Conservation (phyloP, 2,329 filamentous ascomycete species). For the Hypoxylon sp. region DNA sequence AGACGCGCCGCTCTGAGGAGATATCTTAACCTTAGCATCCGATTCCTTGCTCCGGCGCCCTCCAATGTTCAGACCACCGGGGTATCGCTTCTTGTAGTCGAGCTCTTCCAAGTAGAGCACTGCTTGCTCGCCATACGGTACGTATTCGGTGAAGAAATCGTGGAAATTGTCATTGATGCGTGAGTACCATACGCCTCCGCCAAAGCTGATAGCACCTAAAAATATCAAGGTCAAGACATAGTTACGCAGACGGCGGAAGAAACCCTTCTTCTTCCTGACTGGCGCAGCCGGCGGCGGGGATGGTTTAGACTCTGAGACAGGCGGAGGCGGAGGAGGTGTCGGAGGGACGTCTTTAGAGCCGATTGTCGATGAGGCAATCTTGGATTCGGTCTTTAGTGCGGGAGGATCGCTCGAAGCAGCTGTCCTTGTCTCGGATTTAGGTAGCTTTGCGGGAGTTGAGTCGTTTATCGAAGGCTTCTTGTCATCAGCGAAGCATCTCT, state of each 20-base stretch:
- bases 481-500: conserved; percentile 72
- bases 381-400: conserved; percentile 53
- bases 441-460: conserved; percentile 66
- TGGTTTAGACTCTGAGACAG: conserved; percentile 53
- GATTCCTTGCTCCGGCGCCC: conserved; percentile 69
- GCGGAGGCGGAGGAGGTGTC: conserved; percentile 58
- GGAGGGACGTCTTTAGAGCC: conserved; percentile 58
- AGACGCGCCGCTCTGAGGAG: conserved; percentile 86
- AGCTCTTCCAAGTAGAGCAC: conserved; percentile 96
- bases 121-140: conserved; percentile 93
- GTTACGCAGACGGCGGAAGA: conserved; percentile 80
- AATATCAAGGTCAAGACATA: conserved; percentile 83
- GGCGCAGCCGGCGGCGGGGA: conserved; percentile 59
- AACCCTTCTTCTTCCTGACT: conserved; percentile 73
- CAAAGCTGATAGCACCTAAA: conserved; percentile 83
- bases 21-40: conserved; percentile 83
- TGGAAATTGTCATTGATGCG: conserved; percentile 97
- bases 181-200: conserved; percentile 91
- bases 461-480: conserved; percentile 65
- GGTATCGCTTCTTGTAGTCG: conserved; percentile 91
- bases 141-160: conserved; percentile 98
- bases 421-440: conserved; percentile 67
- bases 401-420: conserved; percentile 62
- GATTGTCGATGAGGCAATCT: conserved; percentile 58
- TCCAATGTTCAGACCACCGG: conserved; percentile 61